phyloP scores from a whole-genome alignment of 768 basidiomycete genomes.

The Phlebiopsis flavidoalba region DNA sequence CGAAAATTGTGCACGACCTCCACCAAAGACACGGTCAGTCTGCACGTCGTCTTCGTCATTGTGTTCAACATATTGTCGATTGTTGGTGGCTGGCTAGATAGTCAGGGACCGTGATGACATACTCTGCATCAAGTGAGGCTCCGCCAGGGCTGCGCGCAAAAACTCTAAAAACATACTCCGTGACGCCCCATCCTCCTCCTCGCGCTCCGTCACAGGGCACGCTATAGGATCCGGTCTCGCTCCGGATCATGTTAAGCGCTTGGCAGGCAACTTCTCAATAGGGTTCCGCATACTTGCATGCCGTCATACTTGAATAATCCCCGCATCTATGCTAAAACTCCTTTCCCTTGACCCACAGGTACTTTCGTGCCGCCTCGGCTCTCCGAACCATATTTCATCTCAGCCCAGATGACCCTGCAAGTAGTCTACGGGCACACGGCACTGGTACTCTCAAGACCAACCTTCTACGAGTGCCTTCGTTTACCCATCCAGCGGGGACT shows the following conservation, averaged over 20 bases:
- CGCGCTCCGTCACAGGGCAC: not conserved
- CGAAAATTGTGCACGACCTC: conserved; percentile 63
- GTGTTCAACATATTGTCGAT: not conserved
- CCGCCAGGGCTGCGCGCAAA: not conserved
- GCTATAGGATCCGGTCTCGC: no score
- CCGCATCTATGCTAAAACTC: not conserved
- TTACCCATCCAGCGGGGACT: conserved; percentile 44
- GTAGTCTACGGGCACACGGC: conserved; percentile 75
- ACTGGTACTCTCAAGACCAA: conserved; percentile 76
- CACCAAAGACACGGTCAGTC: conserved; percentile 73
- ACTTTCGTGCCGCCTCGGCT: conserved; percentile 37
- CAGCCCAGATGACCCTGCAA: conserved; percentile 65
- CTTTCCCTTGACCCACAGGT: conserved; percentile 22
- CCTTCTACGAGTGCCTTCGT: conserved; percentile 40
- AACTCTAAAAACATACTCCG: not conserved
- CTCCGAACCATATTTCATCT: conserved; percentile 43
- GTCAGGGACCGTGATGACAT: not conserved
- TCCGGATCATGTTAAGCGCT: no score
- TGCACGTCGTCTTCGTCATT: not conserved
- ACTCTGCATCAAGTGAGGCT: not conserved
- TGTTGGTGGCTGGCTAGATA: not conserved
- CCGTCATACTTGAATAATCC: no score
- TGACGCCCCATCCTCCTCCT: not conserved
- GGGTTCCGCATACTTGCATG: no score
- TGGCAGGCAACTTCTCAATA: no score